Base-by-base conservation (phyloP, 2,329 filamentous ascomycete genomes). In the Trichothecium roseum region DNA sequence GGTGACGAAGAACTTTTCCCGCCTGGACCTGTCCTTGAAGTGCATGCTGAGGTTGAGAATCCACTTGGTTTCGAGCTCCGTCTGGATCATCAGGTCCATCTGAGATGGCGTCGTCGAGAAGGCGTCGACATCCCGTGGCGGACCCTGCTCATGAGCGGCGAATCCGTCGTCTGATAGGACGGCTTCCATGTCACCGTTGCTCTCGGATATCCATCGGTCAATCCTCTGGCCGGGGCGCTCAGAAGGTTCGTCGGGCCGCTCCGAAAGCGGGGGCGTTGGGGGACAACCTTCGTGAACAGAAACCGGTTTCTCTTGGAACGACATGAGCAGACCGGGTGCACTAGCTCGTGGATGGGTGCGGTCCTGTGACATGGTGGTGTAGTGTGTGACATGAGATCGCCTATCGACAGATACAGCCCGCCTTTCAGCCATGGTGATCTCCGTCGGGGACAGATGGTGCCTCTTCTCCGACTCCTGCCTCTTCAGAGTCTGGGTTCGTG, bases 31-130 rank as follows among this genome's bases (percentile, higher is more conserved):
- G 60, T 98, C 91, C 40, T 88, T 78, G 57, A 95, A 98, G 57
- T 94, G 87, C 91, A 98, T 95, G 59, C 87, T 95, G 40, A 96
- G 71, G 52, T 98, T 98, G 46, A 98, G 67, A 40, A 98, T 96
- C 91, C 91, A 98, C 50, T 74, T 80, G 41, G 70, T 74, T 51
- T 95, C 87, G 37, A 95, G 70, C 57, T 96, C 89, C 42, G 84
- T 76, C 44, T 82, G 76, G 44, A 94, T 72, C 47, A 75, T 66
- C 35, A 68, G 4, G 69, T 66, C 42, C 68, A 31, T 9, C n/a
- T 33, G 12, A 14, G 32, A 30, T 13, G 12, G 13, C 13, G 34
- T n/a, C n/a, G 18, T 37, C 8, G 17, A 5, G 30, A 20, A 5
- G n/a, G 30, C 16, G 17, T 16, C 15, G 27, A 10, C 8, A 29